phyloP scores from a whole-genome alignment of 768 basidiomycete species.

The Boletus subparvulus region DNA sequence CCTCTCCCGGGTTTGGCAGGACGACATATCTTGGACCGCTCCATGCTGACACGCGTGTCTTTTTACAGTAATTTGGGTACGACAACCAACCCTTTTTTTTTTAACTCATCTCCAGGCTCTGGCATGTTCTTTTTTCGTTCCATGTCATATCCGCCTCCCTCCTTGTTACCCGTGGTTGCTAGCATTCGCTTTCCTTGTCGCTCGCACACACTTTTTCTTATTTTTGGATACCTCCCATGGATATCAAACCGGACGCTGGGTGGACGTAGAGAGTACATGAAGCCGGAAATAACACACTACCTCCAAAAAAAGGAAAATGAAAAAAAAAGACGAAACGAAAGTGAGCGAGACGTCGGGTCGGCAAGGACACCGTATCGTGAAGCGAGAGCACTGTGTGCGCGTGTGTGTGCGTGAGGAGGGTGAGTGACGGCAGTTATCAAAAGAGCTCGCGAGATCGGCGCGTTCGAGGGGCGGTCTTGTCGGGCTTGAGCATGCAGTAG shows the following conservation, averaged over 20 bases:
- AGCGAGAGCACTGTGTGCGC: too few relatives aligned
- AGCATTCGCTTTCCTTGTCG: conserved; percentile 2
- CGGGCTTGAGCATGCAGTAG: conserved; percentile 73
- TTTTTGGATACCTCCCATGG: conserved; percentile 19
- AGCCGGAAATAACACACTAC: conserved; percentile 20
- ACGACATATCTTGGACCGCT: not conserved
- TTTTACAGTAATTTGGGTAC: not conserved
- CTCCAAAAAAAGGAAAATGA: not conserved
- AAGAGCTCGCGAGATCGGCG: conserved; percentile 43
- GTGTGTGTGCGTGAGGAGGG: not conserved
- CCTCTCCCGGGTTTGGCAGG: conserved; percentile 10
- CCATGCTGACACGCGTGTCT: not conserved
- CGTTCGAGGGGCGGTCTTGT: conserved; percentile 44
- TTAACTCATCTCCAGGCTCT: not conserved
- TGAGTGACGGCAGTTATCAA: not conserved
- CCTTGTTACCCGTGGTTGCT: conserved; percentile 1
- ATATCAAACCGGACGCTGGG: not conserved
- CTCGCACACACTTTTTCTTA: not conserved
- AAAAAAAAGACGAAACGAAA: not conserved
- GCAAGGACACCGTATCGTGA: too few relatives aligned
- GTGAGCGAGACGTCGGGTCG: too few relatives aligned
- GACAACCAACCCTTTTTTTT: not conserved
- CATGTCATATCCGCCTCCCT: not conserved
- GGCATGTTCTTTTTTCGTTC: not conserved
- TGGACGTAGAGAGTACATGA: conserved; percentile 17